Percentiles rank a stretch among this genome's conserved stretches.
Evolutionary conservation across 371 early-diverging fungal species (phyloP).

Genomic region (Chytridiales sp.): DNA sequence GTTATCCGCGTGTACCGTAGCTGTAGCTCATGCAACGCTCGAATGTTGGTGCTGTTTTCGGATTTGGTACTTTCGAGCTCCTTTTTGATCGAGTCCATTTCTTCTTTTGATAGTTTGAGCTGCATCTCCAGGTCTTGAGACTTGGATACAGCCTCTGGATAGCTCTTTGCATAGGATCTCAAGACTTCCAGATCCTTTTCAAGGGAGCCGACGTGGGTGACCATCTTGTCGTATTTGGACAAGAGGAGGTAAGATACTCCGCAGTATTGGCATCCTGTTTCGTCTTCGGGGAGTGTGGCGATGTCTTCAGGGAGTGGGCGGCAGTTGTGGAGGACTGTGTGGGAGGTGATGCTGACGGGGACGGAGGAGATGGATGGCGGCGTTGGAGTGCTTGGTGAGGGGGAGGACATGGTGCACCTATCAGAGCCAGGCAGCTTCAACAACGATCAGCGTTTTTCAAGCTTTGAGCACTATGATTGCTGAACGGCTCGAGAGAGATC

Average conservation of each 20-base stretch:
- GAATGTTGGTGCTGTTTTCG: slow-evolving; percentile 6
- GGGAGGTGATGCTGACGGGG: slow-evolving; percentile 14
- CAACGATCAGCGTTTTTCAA: too few species aligned
- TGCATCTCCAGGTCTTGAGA: slow-evolving; percentile 3
- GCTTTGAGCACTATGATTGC: too few species aligned
- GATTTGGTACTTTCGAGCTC: not conserved
- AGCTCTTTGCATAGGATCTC: slow-evolving; percentile 10
- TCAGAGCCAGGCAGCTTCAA: too few species aligned
- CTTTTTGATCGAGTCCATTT: not conserved
- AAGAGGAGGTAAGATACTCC: slow-evolving; percentile 54
- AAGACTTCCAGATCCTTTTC: slow-evolving; percentile 36
- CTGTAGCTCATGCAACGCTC: slow-evolving; percentile 29
- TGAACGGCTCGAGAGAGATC: too few species aligned
- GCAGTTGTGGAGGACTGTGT: slow-evolving; percentile 24
- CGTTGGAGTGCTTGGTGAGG: too few species aligned
- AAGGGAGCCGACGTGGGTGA: slow-evolving; percentile 33
- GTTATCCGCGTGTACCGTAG: slow-evolving; percentile 27
- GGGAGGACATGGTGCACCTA: too few species aligned
- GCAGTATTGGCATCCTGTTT: slow-evolving; percentile 54
- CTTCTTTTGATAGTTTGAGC: not conserved
- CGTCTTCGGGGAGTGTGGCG: slow-evolving; percentile 35
- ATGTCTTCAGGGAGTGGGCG: slow-evolving; percentile 49
- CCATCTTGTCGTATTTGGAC: slow-evolving; percentile 48
- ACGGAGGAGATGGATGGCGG: slow-evolving; percentile 7
- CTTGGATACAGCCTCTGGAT: not conserved